Percentiles rank a stretch among this genome's conserved stretches.
phyloP scores from a whole-genome alignment of 2,329 filamentous ascomycete species.

The Penicillium sp. region DNA sequence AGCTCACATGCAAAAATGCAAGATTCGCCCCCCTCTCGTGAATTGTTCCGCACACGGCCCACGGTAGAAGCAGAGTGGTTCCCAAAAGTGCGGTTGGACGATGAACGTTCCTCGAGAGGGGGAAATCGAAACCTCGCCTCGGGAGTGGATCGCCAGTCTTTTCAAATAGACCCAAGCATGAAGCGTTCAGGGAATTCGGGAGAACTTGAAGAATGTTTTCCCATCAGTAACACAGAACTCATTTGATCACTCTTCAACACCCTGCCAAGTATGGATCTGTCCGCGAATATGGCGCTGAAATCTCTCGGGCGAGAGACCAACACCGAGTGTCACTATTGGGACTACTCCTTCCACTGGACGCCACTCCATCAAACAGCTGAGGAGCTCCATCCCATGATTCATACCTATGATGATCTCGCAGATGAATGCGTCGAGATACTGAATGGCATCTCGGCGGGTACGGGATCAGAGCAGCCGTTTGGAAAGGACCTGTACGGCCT shows the following conservation, averaged over 20 bases:
- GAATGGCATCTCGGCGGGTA: conserved; percentile 49
- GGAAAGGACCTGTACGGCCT: conserved; percentile 59
- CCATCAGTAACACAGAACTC: too few species aligned
- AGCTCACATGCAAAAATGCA: not conserved
- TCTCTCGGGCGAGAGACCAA: conserved; percentile 8
- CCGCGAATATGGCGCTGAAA: conserved; percentile 11
- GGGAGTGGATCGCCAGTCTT: not conserved
- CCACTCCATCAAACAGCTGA: conserved; percentile 56
- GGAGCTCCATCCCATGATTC: conserved; percentile 55
- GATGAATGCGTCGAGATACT: conserved; percentile 60
- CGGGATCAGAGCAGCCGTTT: conserved; percentile 18
- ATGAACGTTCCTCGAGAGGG: too few species aligned
- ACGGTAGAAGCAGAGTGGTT: not conserved
- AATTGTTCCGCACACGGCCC: too few species aligned
- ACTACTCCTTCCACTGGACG: conserved; percentile 65
- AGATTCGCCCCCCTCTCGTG: too few species aligned
- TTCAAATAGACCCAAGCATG: too few species aligned
- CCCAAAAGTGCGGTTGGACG: too few species aligned
- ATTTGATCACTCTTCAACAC: too few species aligned
- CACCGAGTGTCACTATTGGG: conserved; percentile 46
- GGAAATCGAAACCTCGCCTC: too few species aligned
- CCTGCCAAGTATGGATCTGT: too few species aligned
- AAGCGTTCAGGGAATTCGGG: too few species aligned
- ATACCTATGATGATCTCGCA: conserved; percentile 62
- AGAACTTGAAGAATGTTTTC: too few species aligned